Percentiles rank a stretch among this genome's conserved stretches.
Evolutionary conservation across 2,329 filamentous ascomycete species (phyloP).

Genomic region (Thielaviopsis euricoi): DNA sequence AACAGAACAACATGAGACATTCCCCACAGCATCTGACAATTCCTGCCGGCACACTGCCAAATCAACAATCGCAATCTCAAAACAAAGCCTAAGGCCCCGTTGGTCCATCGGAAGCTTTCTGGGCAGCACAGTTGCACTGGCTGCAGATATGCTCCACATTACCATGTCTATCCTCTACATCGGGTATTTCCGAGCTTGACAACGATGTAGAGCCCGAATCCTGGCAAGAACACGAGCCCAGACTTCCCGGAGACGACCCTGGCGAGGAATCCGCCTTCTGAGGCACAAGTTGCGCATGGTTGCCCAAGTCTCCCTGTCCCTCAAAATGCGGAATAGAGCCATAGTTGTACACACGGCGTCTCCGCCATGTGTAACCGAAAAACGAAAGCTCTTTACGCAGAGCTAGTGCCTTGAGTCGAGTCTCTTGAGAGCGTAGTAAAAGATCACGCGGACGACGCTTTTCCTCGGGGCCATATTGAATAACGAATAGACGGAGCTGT

Average conservation of each 20-base stretch:
- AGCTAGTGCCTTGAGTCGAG: conserved; percentile 54
- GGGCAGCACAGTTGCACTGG: too few species aligned
- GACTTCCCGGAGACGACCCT: too few species aligned
- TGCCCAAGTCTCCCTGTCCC: neutral
- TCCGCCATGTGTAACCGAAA: conserved; percentile 71
- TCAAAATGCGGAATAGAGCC: conserved; percentile 5
- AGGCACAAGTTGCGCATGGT: conserved; percentile 1
- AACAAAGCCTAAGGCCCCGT: too few species aligned
- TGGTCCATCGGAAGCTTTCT: too few species aligned
- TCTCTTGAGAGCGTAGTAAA: conserved; percentile 55
- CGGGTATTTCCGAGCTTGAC: too few species aligned
- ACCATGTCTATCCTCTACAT: too few species aligned
- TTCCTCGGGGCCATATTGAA: conserved; percentile 42
- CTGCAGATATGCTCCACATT: too few species aligned
- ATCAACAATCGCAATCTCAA: neutral
- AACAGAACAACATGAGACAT: neutral
- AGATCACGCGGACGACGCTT: conserved; percentile 72
- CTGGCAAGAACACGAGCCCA: too few species aligned
- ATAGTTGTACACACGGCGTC: conserved; percentile 12
- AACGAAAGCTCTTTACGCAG: conserved; percentile 73
- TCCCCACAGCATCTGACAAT: neutral
- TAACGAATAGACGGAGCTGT: conserved; percentile 33
- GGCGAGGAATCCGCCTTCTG: neutral
- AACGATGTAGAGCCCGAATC: too few species aligned
- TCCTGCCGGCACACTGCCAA: neutral